Evolutionary conservation across 2,329 filamentous ascomycete genomes (phyloP), one percentile per base, ranked within the genome.

Genomic region (Teratosphaeria viscida): DNA sequence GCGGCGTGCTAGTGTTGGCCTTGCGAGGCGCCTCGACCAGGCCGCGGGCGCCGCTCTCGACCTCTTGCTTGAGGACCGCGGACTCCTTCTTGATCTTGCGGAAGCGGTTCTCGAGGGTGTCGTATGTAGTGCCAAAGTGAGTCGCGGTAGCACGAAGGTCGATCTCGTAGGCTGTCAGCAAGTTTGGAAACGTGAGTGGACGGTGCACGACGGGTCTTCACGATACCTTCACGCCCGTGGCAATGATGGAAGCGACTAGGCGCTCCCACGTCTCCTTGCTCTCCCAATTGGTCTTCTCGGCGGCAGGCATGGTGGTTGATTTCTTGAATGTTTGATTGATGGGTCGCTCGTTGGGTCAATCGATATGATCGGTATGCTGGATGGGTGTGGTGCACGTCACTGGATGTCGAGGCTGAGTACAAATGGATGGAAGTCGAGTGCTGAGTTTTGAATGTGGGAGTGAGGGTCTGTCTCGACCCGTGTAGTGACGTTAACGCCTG

Each of bases 71-170:
- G 54, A 70, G 64, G 7, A 59, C 62, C 0, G 69, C 66, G 0
- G 78, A 77, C 1, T 69, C 55, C 55, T 74, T 74, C 55, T 78
- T 79, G 61, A 74, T 75, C 54, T 71, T 73, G 52, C 77, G 76
- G 39, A 82, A 74, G 2, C 73, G 74, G 52, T 73, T 72, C 61
- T 81, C 76, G 27, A 82, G 74, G 0, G 78, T 70, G 61, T 80
- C 72, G 68, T 79, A 79, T 0, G 76, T 80, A 0, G 77, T 76
- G 0, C 74, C 76, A 63, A 77, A 82, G 57, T 77, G 67, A 2
- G 67, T 64, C 0, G 79, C 79, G 27, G 80, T 75, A 3, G 71
- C 67, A 1, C 65, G 66, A 64, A 76, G 75, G 59, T 81, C 74
- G 26, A 79, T 70, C 79, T 82, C 52, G 16, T 16, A 2, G 19